Base-by-base conservation (phyloP, 2,329 filamentous ascomycete genomes). In the Fusarium coicis region DNA sequence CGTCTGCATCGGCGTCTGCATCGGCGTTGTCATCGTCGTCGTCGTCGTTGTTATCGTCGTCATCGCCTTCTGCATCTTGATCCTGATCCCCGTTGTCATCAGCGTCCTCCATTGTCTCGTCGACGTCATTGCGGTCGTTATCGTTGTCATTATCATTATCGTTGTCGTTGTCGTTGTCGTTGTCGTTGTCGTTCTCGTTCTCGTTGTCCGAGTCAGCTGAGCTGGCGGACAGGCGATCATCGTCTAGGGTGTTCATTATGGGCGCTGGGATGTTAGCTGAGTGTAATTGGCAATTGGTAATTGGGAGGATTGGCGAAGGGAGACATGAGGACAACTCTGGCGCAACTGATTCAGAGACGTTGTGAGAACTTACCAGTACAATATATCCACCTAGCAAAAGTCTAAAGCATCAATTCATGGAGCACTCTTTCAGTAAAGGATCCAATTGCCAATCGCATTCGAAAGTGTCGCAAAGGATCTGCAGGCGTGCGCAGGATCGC, bases 71-170 rank as follows among this genome's bases (percentile, higher is more conserved):
- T n/a, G 36, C 76, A 1, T 83, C 79, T 11, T 83, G 79, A 21
- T 82, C 77, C 9, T 83, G 79, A 7, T 84, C 80, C 26, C 81
- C 77, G 2, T 81, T 78, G 14, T 77, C 76, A 10, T 79, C 77
- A n/a, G 80, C 80, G 50, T 81, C 85, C 49, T 90, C 87, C 87
- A 90, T 90, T 40, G 87, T 83, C 76, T 90, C 88, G 74, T 91
- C 88, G 63, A 84, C 85, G 61, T 89, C 88, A 73, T 68, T 63
- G 28, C 73, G 70, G 28, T 78, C 76, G 44, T 79, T 79, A 32
- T 90, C 88, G 73, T 91, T 88, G 61, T 85, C 85, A 64, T 89
- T 88, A 74, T 83, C 78, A 10, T 80, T 79, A n/a, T 74, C 71
- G 30, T 69, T 66, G 30, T 79, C 76, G 26, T 79, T 80, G 40